Evolutionary conservation across 768 basidiomycete genomes (phyloP).

Genomic region (Boletus insuetus): DNA sequence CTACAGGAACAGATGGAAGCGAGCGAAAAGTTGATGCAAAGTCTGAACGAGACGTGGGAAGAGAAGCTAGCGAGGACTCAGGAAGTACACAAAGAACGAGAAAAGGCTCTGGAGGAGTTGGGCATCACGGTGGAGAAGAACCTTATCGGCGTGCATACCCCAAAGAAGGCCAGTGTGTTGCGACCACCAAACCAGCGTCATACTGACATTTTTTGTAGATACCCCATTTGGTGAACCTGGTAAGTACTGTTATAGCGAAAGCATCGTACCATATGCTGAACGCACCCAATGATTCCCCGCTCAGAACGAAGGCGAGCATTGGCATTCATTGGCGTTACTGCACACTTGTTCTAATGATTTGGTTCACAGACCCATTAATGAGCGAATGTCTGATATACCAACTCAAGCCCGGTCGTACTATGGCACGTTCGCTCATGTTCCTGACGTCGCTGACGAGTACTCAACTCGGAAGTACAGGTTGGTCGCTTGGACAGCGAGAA

Average conservation of each 20-base stretch:
- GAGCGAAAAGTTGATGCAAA: slow-evolving; percentile 93
- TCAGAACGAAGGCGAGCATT: slow-evolving; percentile 67
- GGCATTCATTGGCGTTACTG: neutral
- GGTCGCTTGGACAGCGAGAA: slow-evolving; percentile 85
- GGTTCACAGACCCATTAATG: slow-evolving; percentile 81
- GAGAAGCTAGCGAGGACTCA: slow-evolving; percentile 88
- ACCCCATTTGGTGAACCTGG: slow-evolving; percentile 92
- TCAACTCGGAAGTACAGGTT: slow-evolving; percentile 46
- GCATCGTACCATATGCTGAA: slow-evolving; percentile 8
- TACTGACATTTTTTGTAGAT: slow-evolving; percentile 48
- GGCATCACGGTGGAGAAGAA: slow-evolving; percentile 98
- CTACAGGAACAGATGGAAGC: slow-evolving; percentile 95
- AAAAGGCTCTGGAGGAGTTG: slow-evolving; percentile 95
- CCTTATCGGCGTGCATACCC: slow-evolving; percentile 93
- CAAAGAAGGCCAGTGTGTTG: slow-evolving; percentile 68
- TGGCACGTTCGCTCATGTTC: slow-evolving; percentile 42
- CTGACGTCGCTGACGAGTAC: slow-evolving; percentile 1
- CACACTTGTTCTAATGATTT: slow-evolving; percentile 7
- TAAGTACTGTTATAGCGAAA: slow-evolving; percentile 40
- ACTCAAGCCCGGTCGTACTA: slow-evolving; percentile 79
- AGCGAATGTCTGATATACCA: slow-evolving; percentile 94
- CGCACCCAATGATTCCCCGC: slow-evolving; percentile 2
- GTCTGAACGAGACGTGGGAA: slow-evolving; percentile 95
- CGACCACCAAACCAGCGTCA: slow-evolving; percentile 3
- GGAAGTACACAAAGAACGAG: slow-evolving; percentile 94